phyloP scores from a whole-genome alignment of 176 grass and related monocot species.

The Chloris gayana region DNA sequence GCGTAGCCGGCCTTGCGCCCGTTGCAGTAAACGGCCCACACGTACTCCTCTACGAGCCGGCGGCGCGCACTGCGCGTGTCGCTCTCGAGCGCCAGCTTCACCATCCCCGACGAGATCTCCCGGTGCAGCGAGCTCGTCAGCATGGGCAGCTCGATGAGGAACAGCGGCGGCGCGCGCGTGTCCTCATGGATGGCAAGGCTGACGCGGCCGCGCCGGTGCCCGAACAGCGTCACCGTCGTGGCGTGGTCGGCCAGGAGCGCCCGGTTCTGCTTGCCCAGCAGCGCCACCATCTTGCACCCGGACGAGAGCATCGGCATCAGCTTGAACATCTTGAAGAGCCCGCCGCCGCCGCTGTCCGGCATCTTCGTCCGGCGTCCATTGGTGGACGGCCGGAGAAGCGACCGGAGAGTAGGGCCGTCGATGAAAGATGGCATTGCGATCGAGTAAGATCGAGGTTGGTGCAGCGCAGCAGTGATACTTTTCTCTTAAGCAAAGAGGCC shows the following conservation, averaged over 20 bases:
- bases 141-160: constrained; percentile 91
- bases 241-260: constrained; percentile 82
- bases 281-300: constrained; percentile 94
- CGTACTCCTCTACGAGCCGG: constrained; percentile 84
- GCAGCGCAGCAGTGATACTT: constrained; percentile 24
- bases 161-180: constrained; percentile 73
- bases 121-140: constrained; percentile 73
- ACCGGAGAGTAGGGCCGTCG: constrained; percentile 57
- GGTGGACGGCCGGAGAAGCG: constrained; percentile 65
- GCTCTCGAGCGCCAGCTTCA: constrained; percentile 95
- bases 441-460: constrained; percentile 34
- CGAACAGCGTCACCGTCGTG: constrained; percentile 81
- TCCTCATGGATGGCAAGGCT: constrained; percentile 92
- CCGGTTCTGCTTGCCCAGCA: constrained; percentile 66
- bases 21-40: constrained; percentile 98
- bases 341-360: constrained; percentile 13
- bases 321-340: constrained; percentile 94
- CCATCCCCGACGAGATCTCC: constrained; percentile 74
- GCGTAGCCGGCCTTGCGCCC: constrained; percentile 88
- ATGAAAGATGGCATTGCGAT: constrained; percentile 72
- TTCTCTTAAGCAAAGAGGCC: constrained; percentile 39
- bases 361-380: constrained; percentile 62
- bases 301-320: constrained; percentile 90
- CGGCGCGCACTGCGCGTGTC: constrained; percentile 78
- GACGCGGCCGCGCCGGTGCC: constrained; percentile 65